Evolutionary conservation across 441 rosid genomes (phyloP).

Genomic region (Geranium incanum): DNA sequence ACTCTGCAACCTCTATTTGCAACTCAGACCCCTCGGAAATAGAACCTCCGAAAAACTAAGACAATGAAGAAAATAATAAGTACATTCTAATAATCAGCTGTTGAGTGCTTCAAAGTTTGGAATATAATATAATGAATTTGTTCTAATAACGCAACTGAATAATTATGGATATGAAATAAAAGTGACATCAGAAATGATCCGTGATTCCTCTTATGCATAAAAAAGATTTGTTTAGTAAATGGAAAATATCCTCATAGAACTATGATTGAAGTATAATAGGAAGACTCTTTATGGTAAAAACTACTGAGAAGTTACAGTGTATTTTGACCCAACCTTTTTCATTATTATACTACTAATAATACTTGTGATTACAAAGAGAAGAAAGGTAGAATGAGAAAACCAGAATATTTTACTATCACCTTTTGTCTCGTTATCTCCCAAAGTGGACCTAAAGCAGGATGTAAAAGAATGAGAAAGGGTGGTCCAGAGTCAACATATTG

Average conservation of each 20-base stretch:
- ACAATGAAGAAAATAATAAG: slow-evolving; percentile 13
- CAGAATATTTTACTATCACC: slow-evolving; percentile 30
- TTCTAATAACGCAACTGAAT: neutral
- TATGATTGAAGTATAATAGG: slow-evolving; percentile 10
- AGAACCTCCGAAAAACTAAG: slow-evolving; percentile 70
- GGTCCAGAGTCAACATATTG: slow-evolving; percentile 59
- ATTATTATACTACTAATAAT: neutral
- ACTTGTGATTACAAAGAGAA: neutral
- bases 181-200: neutral
- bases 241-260: neutral
- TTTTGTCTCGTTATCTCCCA: slow-evolving; percentile 88
- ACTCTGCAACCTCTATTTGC: slow-evolving; percentile 81
- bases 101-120: slow-evolving; percentile 14
- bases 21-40: slow-evolving; percentile 70
- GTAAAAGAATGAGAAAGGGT: slow-evolving; percentile 79
- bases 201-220: neutral
- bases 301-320: neutral
- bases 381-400: neutral
- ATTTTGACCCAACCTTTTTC: neutral
- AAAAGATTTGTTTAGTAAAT: neutral
- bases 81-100: slow-evolving; percentile 5
- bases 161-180: neutral
- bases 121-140: neutral
- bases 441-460: slow-evolving; percentile 91
- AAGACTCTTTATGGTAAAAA: slow-evolving; percentile 4